Evolutionary conservation across 768 basidiomycete genomes (phyloP), one percentile per base, ranked within the genome.

Genomic region (Boletus eberwhitei): DNA sequence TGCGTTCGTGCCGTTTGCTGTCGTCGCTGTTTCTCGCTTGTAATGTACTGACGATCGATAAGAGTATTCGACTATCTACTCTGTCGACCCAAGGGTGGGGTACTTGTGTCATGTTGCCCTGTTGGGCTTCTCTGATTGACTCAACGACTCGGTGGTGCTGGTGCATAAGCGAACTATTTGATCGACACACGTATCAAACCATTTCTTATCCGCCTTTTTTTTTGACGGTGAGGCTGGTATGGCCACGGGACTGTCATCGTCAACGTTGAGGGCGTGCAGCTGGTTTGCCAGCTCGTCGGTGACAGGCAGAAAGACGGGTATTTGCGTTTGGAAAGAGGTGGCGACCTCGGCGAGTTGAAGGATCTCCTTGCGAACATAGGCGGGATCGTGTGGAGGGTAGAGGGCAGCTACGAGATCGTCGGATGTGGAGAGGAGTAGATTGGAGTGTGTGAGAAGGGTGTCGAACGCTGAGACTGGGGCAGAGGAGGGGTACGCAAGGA

Each of bases 361-460:
- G 29, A 83, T 58, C 50, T 80, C 76, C 12, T 66, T 59, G 11
- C 61, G 59, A 48, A 88, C 68, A 34, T 74, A 68, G 1, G 62
- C 61, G 0, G 67, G 63, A 53, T 84, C 76, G 62, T 90, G 88
- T 5, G 87, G 86, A 0, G 79, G 57, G 64, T 90, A 87, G 38
- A 88, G 71, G 3, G 83, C 71, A n/a, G 85, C 77, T 21, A 86
- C 78, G 50, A 90, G 72, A 38, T 91, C 86, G 64, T 91, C 89
- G 5, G 80, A 76, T 4, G 79, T 75, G 45, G 76, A 65, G 17
- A 86, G 74, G 21, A 88, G 74, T 8, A 69, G 62, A 31, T 78
- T 73, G 3, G 87, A 90, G 9, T 72, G 72, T 3, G 64, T 37
- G 16, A 79, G 75, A 6, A 91, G 73, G 21, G 61, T 50, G 62